Evolutionary conservation across 2,329 filamentous ascomycete genomes (phyloP).

Genomic region (Trematosphaeria pertusa): DNA sequence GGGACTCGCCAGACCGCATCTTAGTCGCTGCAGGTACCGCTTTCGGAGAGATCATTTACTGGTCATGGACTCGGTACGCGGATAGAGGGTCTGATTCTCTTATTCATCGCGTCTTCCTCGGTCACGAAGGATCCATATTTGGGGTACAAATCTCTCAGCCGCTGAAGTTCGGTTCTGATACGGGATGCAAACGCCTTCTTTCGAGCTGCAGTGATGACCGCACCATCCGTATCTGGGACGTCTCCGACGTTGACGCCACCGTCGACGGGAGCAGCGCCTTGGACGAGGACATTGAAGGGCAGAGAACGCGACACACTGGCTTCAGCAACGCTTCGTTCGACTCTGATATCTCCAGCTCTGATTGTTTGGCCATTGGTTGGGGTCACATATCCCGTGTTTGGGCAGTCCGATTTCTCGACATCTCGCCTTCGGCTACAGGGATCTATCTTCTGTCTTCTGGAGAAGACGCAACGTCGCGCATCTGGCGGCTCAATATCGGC

Average conservation of each 20-base stretch:
- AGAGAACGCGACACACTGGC: slow-evolving; percentile 51
- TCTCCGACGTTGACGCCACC: slow-evolving; percentile 61
- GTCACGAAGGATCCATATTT: slow-evolving; percentile 93
- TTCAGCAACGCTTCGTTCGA: slow-evolving; percentile 48
- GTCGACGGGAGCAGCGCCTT: slow-evolving; percentile 27
- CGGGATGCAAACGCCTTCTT: slow-evolving; percentile 67
- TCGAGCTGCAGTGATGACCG: slow-evolving; percentile 95
- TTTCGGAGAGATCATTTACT: slow-evolving; percentile 92
- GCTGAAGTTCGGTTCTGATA: slow-evolving; percentile 20
- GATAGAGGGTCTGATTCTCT: slow-evolving; percentile 31
- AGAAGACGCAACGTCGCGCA: slow-evolving; percentile 79
- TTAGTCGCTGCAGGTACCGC: slow-evolving; percentile 89
- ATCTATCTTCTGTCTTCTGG: slow-evolving; percentile 74
- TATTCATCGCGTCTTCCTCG: slow-evolving; percentile 65
- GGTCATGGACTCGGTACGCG: slow-evolving; percentile 68
- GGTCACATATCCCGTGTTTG: slow-evolving; percentile 91
- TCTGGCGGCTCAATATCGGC: slow-evolving; percentile 62
- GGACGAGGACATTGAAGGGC: slow-evolving; percentile 26
- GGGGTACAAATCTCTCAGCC: slow-evolving; percentile 76
- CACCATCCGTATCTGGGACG: slow-evolving; percentile 87
- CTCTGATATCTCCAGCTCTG: slow-evolving; percentile 21
- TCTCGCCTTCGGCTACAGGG: slow-evolving; percentile 45
- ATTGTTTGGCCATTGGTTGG: slow-evolving; percentile 74
- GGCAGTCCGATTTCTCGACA: slow-evolving; percentile 72
- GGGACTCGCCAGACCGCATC: slow-evolving; percentile 64